These are phyloP conservation scores for Salix udensis DNA, from an alignment of 345 rosid species.

Conservation along the genomic window DNA sequence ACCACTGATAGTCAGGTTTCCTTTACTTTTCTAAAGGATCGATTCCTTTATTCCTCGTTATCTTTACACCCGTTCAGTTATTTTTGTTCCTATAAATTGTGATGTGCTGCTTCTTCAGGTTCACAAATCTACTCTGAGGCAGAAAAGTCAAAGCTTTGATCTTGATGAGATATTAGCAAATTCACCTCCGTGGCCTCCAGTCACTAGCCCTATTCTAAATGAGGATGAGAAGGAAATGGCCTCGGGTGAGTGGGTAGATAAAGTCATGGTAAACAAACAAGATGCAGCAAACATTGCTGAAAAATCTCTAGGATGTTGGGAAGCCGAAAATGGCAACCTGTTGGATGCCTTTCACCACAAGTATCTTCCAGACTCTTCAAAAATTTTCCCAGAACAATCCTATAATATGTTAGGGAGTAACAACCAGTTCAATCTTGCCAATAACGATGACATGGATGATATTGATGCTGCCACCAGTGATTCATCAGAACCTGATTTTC, in stretches of 20 bases:
- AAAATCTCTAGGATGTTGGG: constrained; percentile 56
- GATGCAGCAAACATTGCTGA: constrained; percentile 47
- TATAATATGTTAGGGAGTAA: constrained; percentile 57
- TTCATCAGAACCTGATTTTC: constrained; percentile 83
- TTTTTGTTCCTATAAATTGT: not conserved
- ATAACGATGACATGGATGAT: constrained; percentile 58
- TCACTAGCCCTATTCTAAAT: constrained; percentile 55
- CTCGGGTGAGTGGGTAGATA: constrained; percentile 87
- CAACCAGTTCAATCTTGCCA: constrained; percentile 35
- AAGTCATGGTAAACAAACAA: constrained; percentile 94
- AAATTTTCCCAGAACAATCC: constrained; percentile 59
- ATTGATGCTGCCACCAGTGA: constrained; percentile 87
- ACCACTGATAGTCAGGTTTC: not conserved
- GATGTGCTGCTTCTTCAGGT: constrained; percentile 40
- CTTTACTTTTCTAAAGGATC: not conserved
- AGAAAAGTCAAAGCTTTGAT: constrained; percentile 67
- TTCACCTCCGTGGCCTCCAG: constrained; percentile 97
- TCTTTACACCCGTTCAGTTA: not conserved
- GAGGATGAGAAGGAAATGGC: constrained; percentile 71
- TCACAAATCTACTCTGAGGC: constrained; percentile 38
- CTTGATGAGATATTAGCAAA: constrained; percentile 78
- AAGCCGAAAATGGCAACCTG: constrained; percentile 39
- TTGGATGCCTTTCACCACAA: constrained; percentile 60
- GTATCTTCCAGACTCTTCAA: constrained; percentile 65
- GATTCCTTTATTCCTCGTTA: not conserved